Conservation (phyloP, 2,329 filamentous ascomycete species). For the Clarireedia paspali region DNA sequence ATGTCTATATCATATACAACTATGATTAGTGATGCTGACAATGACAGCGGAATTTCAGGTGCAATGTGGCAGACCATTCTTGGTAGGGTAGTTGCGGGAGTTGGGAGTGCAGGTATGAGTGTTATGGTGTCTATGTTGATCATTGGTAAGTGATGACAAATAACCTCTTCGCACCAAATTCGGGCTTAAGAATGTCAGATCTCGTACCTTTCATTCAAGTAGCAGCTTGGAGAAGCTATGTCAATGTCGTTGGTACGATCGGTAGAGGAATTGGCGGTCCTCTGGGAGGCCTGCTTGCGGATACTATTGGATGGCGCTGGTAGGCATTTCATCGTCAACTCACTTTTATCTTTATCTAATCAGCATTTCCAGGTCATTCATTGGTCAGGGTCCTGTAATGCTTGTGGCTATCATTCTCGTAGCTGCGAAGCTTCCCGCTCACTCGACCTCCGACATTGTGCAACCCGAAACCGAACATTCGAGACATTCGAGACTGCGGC, state of each 20-base stretch:
- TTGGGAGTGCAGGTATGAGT: slow-evolving; percentile 65
- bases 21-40: neutral
- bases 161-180: too few species aligned
- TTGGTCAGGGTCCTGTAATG: slow-evolving; percentile 63
- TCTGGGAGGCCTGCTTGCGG: slow-evolving; percentile 62
- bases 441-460: slow-evolving; percentile 36
- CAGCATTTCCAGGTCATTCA: slow-evolving; percentile 49
- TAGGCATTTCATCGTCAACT: slow-evolving; percentile 24
- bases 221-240: slow-evolving; percentile 57
- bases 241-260: slow-evolving; percentile 64
- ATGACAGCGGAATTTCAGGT: slow-evolving; percentile 53
- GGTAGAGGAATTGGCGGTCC: slow-evolving; percentile 65
- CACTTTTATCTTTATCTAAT: neutral
- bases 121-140: slow-evolving; percentile 8
- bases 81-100: slow-evolving; percentile 44
- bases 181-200: neutral
- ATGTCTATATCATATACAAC: neutral
- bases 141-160: slow-evolving; percentile 1
- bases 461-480: slow-evolving; percentile 53
- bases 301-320: slow-evolving; percentile 70
- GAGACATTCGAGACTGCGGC: slow-evolving; percentile 58
- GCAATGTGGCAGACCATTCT: slow-evolving; percentile 59
- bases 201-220: slow-evolving; percentile 36
- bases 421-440: slow-evolving; percentile 42
- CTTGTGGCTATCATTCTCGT: slow-evolving; percentile 58